Evolutionary conservation across 192 early-diverging fungal genomes (phyloP).

Genomic region (Polychytrium aggregatum): DNA sequence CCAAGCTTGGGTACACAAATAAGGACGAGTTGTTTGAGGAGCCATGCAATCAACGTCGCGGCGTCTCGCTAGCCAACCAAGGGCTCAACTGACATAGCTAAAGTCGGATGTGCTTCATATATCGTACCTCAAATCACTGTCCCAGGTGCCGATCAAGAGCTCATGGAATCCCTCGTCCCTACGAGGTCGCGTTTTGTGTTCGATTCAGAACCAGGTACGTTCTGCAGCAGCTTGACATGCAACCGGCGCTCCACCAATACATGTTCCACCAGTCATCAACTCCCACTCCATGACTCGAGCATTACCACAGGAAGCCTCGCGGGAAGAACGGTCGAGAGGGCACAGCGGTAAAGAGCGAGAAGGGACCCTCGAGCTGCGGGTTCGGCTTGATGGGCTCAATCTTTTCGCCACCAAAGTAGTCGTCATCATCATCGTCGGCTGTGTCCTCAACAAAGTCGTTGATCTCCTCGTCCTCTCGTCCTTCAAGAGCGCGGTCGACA

Average conservation of each 20-base stretch:
- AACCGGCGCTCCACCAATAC: too few species aligned
- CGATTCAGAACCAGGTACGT: too few species aligned
- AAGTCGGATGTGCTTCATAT: too few species aligned
- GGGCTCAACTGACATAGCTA: too few species aligned
- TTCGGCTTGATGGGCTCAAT: constrained; percentile 10
- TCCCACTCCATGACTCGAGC: too few species aligned
- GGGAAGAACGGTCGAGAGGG: constrained; percentile 92
- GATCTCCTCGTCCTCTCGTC: constrained; percentile 48
- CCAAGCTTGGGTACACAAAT: constrained; percentile 44
- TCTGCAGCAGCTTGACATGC: too few species aligned
- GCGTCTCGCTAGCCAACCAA: too few species aligned
- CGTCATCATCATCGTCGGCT: constrained; percentile 42
- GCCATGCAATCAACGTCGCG: too few species aligned
- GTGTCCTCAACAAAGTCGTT: constrained; percentile 38
- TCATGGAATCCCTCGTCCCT: constrained; percentile 91
- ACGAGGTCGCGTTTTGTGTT: too few species aligned
- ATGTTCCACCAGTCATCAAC: too few species aligned
- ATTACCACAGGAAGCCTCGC: constrained; percentile 85
- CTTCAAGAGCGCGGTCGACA: constrained; percentile 57
- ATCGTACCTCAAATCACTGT: constrained; percentile 62
- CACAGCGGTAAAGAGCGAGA: constrained; percentile 64
- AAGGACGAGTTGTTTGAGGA: too few species aligned
- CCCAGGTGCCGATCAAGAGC: constrained; percentile 72
- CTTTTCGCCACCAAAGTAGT: constrained; percentile 28
- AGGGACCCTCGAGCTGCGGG: constrained; percentile 51